Evolutionary conservation across 805 yeast genomes (phyloP), one percentile per base, ranked within the genome.

Genomic region (Scheffersomyces coipomensis): DNA sequence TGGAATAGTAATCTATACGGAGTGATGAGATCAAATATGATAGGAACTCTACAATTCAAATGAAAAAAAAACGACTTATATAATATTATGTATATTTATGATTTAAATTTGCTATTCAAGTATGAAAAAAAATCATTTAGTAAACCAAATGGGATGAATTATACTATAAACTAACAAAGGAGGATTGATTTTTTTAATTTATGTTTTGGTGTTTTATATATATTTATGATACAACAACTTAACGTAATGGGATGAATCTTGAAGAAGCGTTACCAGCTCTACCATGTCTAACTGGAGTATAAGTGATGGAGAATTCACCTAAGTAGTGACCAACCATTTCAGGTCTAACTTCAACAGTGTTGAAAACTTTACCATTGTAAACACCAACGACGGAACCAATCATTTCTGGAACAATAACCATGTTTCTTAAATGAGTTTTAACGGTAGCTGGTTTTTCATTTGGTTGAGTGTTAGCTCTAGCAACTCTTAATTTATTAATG

Each of bases 251-350:
- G 67, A 82, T 81, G 83, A 84, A 84, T 74, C 86, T 75, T 73
- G 73, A 76, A 66, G 74, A 85, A 75, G 75, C 85, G 78, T 78
- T 76, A 83, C 90, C 95, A 64, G 95, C 90, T 81, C 93, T 85
- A 85, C 97, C 97, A 83, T 95, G 99, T 83, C 95, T 88, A 73
- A 91, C 97, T 71, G 99, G 99, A 75, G 96, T 87, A 83, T 93
- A 93, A 64, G 99, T 81, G 78, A 93, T 93, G 67, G 99, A 91
- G 88, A 93, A 93, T 82, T 93, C 99, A 80, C 97, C 99, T 66
- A 93, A 87, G 95, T 93, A 93, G 86, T 91, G 97, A 73, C 99
- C 98, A 71, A 91, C 90, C 99, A 93, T 93, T 82, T 93, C 99
- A 68, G 99, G 97, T 76, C 80, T 89, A 78, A 93, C 79, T 77